These are phyloP conservation scores for Boletales sp. DNA, from an alignment of 768 basidiomycete genomes.

Conservation along the genomic window DNA sequence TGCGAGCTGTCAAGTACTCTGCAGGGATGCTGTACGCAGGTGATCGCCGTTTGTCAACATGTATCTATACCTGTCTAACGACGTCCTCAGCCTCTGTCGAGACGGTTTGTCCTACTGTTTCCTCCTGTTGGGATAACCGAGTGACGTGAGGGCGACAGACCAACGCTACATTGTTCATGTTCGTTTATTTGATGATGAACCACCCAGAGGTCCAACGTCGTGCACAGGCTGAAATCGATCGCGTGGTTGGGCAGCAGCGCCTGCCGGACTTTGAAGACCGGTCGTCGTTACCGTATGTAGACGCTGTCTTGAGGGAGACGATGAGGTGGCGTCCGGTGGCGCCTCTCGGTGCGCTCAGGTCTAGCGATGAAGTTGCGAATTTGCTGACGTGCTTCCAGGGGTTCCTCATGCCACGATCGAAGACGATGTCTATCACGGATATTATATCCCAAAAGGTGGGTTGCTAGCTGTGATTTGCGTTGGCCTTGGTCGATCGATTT, in stretches of 20 bases:
- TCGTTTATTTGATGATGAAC: slow-evolving; percentile 29
- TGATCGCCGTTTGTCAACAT: background rate
- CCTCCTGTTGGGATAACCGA: background rate
- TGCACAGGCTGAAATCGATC: slow-evolving; percentile 33
- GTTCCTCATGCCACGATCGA: slow-evolving; percentile 38
- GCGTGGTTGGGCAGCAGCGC: slow-evolving; percentile 23
- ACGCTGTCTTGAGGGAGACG: slow-evolving; percentile 32
- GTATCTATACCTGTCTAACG: background rate
- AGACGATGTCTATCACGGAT: slow-evolving; percentile 36
- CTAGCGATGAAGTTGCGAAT: background rate
- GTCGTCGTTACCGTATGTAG: slow-evolving; percentile 29
- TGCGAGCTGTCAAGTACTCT: slow-evolving; percentile 15
- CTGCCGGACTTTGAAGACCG: slow-evolving; percentile 32
- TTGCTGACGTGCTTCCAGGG: slow-evolving; percentile 21
- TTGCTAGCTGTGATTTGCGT: no score
- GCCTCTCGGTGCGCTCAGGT: slow-evolving; percentile 19
- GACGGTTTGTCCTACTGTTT: slow-evolving; percentile 22
- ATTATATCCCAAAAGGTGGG: slow-evolving; percentile 29
- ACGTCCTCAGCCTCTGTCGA: slow-evolving; percentile 25
- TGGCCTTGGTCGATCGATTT: background rate
- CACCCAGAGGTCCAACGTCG: slow-evolving; percentile 26
- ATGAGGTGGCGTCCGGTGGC: slow-evolving; percentile 27
- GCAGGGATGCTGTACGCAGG: slow-evolving; percentile 18
- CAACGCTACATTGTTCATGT: slow-evolving; percentile 17
- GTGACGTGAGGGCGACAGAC: slow-evolving; percentile 18